Base-by-base conservation (phyloP, 73 alveolate species). In the Paramecium sexaurelia region DNA sequence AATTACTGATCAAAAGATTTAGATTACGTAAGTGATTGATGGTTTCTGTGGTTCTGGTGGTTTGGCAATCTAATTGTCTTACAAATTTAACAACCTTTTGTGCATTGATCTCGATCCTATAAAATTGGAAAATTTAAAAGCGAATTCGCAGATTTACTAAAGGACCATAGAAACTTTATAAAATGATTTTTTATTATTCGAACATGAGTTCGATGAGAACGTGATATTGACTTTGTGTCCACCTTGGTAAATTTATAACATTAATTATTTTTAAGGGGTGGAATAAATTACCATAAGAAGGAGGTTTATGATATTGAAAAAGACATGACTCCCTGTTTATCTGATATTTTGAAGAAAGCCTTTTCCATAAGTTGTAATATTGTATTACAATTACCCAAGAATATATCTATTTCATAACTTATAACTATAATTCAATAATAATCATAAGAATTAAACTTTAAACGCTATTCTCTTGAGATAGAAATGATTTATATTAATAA, bases 11-110 rank as follows among this genome's bases (percentile, higher is more conserved):
- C 45, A 39, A 29, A 17, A 39, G 10, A 15, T 35, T 17, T 17
- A 9, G 5, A 22, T 45, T 10, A 78, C 17, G 3, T 5, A 78
- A 78, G 32, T 94, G 33, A 85, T 91, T 69, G 97, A 94, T 75
- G 95, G 95, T 5, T 94, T 92, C 87, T 92, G 96, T 78, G 95
- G 97, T 9, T 94, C 96, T 71, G 97, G 97, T 9, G 97, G 97
- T 40, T 92, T 92, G 68, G 61, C 93, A 94, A 94, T 91, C 20
- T 92, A 66, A 47, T 85, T 94, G 66, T 92, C 96, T 85, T 68
- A 86, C 40, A 22, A 85, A 85, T 94, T 94, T 57, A 71, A 85
- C 55, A 87, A 85, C 55, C 92, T 94, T 13, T 17, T 66, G 32
- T 94, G 95, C 11, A 90, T 91, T 91, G 96, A 93, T 91, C 75